Conservation (phyloP, 805 yeast genomes). For the Saccharomyces jurei region DNA sequence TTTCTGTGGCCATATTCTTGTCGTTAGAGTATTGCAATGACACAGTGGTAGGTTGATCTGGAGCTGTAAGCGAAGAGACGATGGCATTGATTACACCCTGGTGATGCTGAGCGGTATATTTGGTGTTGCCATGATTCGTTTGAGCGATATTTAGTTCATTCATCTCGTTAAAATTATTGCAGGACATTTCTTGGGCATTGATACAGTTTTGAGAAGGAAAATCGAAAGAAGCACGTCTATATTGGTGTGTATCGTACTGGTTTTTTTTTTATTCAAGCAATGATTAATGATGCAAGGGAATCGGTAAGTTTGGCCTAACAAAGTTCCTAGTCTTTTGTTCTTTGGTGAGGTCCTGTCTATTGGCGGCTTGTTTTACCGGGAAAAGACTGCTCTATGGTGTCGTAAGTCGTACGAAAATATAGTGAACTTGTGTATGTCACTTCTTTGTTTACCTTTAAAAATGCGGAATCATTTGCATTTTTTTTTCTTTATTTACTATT, state of each 20-base stretch:
- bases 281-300: background rate
- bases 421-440: background rate
- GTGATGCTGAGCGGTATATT: conserved; percentile 20
- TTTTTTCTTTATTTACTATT: background rate
- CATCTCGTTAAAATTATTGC: background rate
- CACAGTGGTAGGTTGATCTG: conserved; percentile 71
- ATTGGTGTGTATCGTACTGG: background rate
- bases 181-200: background rate
- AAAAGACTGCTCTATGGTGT: background rate
- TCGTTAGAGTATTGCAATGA: conserved; percentile 67
- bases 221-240: background rate
- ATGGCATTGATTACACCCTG: conserved; percentile 66
- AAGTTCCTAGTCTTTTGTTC: background rate
- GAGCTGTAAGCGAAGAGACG: conserved; percentile 58
- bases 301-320: background rate
- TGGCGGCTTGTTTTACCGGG: background rate
- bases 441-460: background rate
- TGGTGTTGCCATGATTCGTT: conserved; percentile 1
- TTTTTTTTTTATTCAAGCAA: background rate
- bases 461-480: background rate
- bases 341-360: background rate
- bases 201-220: background rate
- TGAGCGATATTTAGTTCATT: background rate
- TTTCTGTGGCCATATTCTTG: conserved; percentile 54
- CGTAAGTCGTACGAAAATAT: background rate